phyloP scores from a whole-genome alignment of 1,284 basidiomycete species.

The Rhizoctonia solani region DNA sequence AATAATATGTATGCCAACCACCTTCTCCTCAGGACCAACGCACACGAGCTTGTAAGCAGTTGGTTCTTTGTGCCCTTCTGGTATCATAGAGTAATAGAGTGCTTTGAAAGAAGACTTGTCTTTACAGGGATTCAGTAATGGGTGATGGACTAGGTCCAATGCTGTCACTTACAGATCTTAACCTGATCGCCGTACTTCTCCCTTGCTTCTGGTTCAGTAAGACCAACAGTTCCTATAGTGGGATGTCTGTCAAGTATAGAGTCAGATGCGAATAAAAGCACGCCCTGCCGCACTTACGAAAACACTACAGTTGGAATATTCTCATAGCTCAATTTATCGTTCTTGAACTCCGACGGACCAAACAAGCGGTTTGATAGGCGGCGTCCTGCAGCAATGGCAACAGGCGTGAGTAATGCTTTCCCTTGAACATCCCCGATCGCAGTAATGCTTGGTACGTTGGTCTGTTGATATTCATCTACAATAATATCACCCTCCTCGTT shows the following conservation, averaged over 20 bases:
- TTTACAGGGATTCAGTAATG: slow-evolving; percentile 34
- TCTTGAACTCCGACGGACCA: slow-evolving; percentile 80
- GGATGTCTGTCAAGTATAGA: slow-evolving; percentile 67
- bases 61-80: slow-evolving; percentile 87
- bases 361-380: slow-evolving; percentile 88
- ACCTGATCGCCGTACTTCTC: slow-evolving; percentile 85
- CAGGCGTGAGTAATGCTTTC: slow-evolving; percentile 93
- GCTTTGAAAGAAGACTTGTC: slow-evolving; percentile 81
- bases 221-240: slow-evolving; percentile 87
- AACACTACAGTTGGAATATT: slow-evolving; percentile 95
- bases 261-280: not conserved
- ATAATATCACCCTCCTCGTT: slow-evolving; percentile 80
- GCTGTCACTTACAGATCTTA: slow-evolving; percentile 75
- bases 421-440: slow-evolving; percentile 93
- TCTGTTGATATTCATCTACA: slow-evolving; percentile 91
- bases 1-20: slow-evolving; percentile 94
- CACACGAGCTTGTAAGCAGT: slow-evolving; percentile 91
- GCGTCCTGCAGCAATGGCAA: slow-evolving; percentile 95
- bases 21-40: slow-evolving; percentile 85
- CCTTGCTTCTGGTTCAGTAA: slow-evolving; percentile 88
- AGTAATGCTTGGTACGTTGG: slow-evolving; percentile 71
- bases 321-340: slow-evolving; percentile 87
- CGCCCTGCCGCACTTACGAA: slow-evolving; percentile 62
- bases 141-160: slow-evolving; percentile 34
- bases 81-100: slow-evolving; percentile 87